Evolutionary conservation across 495 filamentous ascomycete genomes (phyloP), one percentile per base, ranked within the genome.

Genomic region (Usnea hakonensis): DNA sequence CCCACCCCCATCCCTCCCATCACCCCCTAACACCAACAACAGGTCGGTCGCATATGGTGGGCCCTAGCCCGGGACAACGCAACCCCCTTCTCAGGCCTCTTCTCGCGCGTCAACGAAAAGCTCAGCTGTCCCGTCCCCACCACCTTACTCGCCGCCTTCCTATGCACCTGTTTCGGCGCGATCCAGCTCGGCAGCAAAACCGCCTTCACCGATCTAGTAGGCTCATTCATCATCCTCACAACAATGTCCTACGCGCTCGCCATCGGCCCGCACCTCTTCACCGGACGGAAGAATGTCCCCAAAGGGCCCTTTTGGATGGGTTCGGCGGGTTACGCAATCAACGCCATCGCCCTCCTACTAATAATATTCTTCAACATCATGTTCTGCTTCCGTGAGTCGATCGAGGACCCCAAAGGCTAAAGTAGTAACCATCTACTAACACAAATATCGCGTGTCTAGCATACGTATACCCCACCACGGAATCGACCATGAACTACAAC

Each of bases 171-270:
- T 55, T 78, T 95, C 7, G 90, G 86, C 14, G 84, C 82, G 64
- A 90, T 94, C 66, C 88, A 89, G 38, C 76, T 94, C 6, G 89
- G 87, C 23, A 84, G 77, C 48, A 78, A 78, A 0, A 88, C 87
- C 0, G 90, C 90, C 0, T 95, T 95, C 76, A 79, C 79, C 41
- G 87, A 87, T 61, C 81, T 94, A 2, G 68, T 86, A 13, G 90
- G 87, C 77, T 91, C 86, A 77, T 79, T 87, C 40, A 72, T 88
- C 5, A 83, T 91, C 61, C 78, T 93, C 17, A 84, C 84, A 32
- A 87, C 85, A 5, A 71, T 85, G 4, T 90, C 86, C 0, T 95
- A 94, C 66, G 80, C 87, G 44, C 81, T 86, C 56, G 88, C 89
- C 19, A 90, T 95, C 67, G 77, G 86, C 40, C 88, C 88, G 1